These are phyloP conservation scores for Solanum hybrid DNA, from an alignment of 305 asterid species.

Conservation along the genomic window DNA sequence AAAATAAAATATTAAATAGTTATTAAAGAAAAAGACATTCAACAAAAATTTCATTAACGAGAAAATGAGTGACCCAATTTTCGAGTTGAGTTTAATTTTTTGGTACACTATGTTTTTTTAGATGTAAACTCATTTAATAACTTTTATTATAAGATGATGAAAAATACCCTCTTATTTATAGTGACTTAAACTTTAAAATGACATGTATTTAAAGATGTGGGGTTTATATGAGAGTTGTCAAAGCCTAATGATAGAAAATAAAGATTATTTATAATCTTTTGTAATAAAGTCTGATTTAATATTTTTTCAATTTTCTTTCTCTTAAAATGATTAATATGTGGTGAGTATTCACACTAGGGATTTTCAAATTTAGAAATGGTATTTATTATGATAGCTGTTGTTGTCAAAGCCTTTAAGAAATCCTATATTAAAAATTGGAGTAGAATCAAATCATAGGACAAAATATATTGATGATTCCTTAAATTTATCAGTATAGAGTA, in stretches of 20 bases:
- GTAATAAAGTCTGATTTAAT: background rate
- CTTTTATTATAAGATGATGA: background rate
- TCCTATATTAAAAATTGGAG: background rate
- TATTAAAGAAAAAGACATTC: background rate
- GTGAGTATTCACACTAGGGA: background rate
- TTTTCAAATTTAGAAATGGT: background rate
- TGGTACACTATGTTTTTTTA: background rate
- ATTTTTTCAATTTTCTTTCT: background rate
- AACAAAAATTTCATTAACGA: background rate
- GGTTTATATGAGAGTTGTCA: background rate
- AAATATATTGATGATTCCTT: background rate
- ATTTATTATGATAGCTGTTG: background rate
- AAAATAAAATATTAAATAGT: too few relatives aligned
- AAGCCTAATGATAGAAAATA: background rate
- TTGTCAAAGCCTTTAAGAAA: background rate
- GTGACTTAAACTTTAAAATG: background rate
- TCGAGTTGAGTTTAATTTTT: background rate
- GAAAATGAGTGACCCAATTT: background rate
- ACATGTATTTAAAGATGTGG: conserved; percentile 5
- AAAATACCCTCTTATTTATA: background rate
- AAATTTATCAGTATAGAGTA: background rate
- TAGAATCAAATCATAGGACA: background rate
- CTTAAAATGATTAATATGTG: background rate
- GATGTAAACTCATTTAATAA: background rate
- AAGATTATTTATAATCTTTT: background rate